Evolutionary conservation across 805 yeast species (phyloP), one percentile per base, ranked within the genome.

Genomic region (Nakazawaea ishiwadae): DNA sequence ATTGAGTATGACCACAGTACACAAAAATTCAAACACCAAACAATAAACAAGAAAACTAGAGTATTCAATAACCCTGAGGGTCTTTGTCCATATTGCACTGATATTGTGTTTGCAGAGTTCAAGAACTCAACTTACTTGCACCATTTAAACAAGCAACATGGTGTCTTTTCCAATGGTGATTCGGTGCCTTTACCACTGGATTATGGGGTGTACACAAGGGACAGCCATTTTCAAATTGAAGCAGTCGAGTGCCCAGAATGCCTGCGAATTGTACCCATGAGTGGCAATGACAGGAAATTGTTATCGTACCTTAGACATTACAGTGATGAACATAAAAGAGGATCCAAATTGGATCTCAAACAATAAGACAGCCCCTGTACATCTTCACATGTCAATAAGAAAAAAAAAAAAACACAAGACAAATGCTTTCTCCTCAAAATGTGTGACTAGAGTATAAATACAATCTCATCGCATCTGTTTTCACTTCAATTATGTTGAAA

Each of bases 121-220:
- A 59, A 58, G 40, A 54, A 53, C 34, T 57, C 62, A 18, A 54
- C 51, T 31, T 59, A 58, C 33, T 39, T 59, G 15, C 64, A 59
- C 31, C 64, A 59, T 37, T 42, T 59, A 50, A 55, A 56, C 27
- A 61, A 58, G 39, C 56, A 49, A 35, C 64, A 59, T 40, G 64
- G 64, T 5, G 51, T 59, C 7, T 55, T 54, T 32, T 56, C 64
- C 6, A 52, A 56, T 33, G 62, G 62, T 7, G 50, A 50, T 14
- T 37, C 44, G 7, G 56, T 58, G 9, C 48, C 48, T 15, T 53
- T 51, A 3, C 62, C 63, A 3, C 31, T 39, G n/a, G 39, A 42
- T 9, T 37, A 50, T 10, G 53, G 51, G 5, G 16, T 26, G n/a
- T 39, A 39, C 29, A 24, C 5, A 10, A 51, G 60, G 56, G 54